Evolutionary conservation across 257 asterid species (phyloP), one percentile per base, ranked within the genome.

Genomic region (Plantago ovata): DNA sequence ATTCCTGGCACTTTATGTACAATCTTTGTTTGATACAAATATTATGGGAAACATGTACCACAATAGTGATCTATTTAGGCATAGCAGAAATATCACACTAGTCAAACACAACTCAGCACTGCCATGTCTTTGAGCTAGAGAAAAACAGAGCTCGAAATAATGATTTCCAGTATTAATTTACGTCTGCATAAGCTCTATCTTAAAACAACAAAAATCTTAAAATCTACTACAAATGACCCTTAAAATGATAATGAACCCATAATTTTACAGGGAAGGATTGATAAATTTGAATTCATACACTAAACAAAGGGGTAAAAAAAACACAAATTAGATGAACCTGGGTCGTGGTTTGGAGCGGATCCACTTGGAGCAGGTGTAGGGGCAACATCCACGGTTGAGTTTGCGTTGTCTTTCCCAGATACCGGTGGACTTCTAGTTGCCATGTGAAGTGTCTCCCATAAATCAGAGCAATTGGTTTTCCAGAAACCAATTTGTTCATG

Each of bases 401-500:
- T 75, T 28, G 50, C 60, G 16, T 58, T 66, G 56, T 63, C 61
- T 38, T 63, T 63, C 43, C 58, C 78, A 62, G 89, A 76, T 53
- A 59, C 63, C 20, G 92, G 79, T 64, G 88, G 80, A 56, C 92
- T 62, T 58, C 79, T 75, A 70, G 69, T 62, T 44, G 95, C 56
- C 42, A 66, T 38, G 67, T 81, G 79, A 69, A 93, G 96, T 69
- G 82, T 81, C 72, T 83, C 84, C 99, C 99, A 93, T 58, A 93
- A 82, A 74, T 84, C 86, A 3, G 97, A 89, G 72, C 99, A 93
- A 68, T 86, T 89, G 49, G 99, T 93, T 80, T 93, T 93, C 99
- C 87, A 93, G 73, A 93, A 93, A 53, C 97, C 97, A 71, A 93
- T 66, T 65, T 72, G 86, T 69, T 89, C 97, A 73, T 86, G 86